A percentile compares a stretch with the other conserved stretches of the same genome.
Evolutionary conservation across 1,284 basidiomycete genomes (phyloP).

Genomic region (Xerocomus cyaneibrunnescens): DNA sequence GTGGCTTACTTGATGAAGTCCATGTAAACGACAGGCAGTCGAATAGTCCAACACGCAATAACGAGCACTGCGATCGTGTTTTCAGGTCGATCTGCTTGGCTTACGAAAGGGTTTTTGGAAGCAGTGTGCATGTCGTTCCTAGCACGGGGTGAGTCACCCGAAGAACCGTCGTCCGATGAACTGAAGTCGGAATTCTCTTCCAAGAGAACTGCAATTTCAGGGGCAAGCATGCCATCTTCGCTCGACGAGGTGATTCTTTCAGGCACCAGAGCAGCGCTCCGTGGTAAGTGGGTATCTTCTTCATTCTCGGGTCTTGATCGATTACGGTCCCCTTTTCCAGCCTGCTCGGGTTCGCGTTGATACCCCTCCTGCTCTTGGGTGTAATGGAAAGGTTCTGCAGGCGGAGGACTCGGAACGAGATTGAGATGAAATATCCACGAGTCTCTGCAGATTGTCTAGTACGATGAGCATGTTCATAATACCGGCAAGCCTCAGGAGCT

Average conservation of each 20-base stretch:
- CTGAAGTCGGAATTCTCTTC: slow-evolving; percentile 52
- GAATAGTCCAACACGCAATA: slow-evolving; percentile 74
- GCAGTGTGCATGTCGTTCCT: slow-evolving; percentile 11
- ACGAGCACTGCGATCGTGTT: slow-evolving; percentile 67
- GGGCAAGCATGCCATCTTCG: slow-evolving; percentile 38
- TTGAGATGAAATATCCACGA: slow-evolving; percentile 78
- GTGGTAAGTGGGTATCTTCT: slow-evolving; percentile 1
- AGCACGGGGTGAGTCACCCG: slow-evolving; percentile 24
- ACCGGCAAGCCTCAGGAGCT: neutral
- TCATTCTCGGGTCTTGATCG: slow-evolving; percentile 16
- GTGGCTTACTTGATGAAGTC: slow-evolving; percentile 67
- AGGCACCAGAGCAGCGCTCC: slow-evolving; percentile 1
- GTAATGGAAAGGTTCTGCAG: slow-evolving; percentile 57
- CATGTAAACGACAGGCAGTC: slow-evolving; percentile 71
- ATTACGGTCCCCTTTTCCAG: neutral
- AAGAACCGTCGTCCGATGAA: slow-evolving; percentile 44
- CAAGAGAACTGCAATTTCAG: slow-evolving; percentile 54
- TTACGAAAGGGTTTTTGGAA: slow-evolving; percentile 20
- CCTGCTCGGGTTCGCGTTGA: slow-evolving; percentile 21
- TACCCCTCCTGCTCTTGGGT: slow-evolving; percentile 36
- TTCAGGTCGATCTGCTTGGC: slow-evolving; percentile 51
- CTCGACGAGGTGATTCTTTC: slow-evolving; percentile 18
- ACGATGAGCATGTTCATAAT: slow-evolving; percentile 4
- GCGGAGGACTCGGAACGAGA: slow-evolving; percentile 58
- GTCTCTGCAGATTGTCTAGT: slow-evolving; percentile 74